phyloP scores from a whole-genome alignment of 345 rosid species.

The Balakata baccata region DNA sequence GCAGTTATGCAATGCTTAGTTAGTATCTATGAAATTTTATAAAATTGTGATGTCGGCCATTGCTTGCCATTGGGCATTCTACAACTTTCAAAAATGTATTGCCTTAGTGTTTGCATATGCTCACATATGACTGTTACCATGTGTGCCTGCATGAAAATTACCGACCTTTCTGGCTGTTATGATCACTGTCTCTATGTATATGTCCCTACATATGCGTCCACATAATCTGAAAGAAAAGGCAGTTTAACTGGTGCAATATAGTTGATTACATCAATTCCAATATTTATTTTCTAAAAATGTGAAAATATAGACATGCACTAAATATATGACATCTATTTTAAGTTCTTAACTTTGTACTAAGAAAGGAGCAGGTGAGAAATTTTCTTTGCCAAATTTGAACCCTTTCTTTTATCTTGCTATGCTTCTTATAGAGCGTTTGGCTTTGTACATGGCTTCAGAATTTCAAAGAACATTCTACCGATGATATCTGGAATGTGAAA shows the following conservation, averaged over 20 bases:
- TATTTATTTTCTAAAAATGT: neutral
- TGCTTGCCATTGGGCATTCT: slow-evolving; percentile 15
- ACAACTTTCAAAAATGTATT: neutral
- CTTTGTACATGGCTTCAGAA: neutral
- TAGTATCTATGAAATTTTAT: neutral
- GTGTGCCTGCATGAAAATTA: neutral
- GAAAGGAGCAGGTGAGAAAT: neutral
- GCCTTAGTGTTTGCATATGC: neutral
- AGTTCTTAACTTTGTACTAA: neutral
- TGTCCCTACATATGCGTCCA: neutral
- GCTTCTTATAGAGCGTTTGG: neutral
- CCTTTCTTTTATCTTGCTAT: neutral
- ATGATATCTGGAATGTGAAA: neutral
- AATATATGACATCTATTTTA: neutral
- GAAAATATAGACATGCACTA: neutral
- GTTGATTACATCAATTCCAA: neutral
- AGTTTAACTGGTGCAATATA: slow-evolving; percentile 1
- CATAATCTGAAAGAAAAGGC: neutral
- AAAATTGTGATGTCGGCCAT: slow-evolving; percentile 7
- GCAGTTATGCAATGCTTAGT: neutral
- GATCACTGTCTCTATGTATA: neutral
- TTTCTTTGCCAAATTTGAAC: neutral
- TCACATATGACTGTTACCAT: neutral
- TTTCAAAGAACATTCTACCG: neutral
- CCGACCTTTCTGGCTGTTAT: neutral